phyloP scores from a whole-genome alignment of 805 yeast species.

The Myxozyma geophila region DNA sequence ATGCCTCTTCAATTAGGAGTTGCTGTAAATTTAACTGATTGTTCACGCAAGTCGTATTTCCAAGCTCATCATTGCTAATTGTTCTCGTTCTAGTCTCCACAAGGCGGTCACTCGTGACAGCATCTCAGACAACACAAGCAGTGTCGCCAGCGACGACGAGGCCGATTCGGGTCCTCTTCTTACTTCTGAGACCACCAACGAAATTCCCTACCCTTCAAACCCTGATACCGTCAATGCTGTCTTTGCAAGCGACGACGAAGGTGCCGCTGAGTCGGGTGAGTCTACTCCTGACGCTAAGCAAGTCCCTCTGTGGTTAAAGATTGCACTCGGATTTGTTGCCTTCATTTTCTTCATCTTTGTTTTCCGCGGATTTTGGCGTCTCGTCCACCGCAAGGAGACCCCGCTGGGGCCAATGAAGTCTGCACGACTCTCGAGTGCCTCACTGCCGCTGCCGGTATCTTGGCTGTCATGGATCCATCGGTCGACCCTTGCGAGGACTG shows the following conservation, averaged over 20 bases:
- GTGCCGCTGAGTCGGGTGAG: constrained; percentile 25
- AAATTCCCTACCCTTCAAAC: constrained; percentile 28
- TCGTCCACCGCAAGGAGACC: constrained; percentile 16
- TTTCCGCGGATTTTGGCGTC: constrained; percentile 28
- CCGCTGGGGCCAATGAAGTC: constrained; percentile 8
- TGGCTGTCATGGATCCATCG: constrained; percentile 30
- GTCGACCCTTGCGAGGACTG: constrained; percentile 35
- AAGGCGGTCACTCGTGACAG: constrained; percentile 19
- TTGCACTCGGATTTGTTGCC: constrained; percentile 7
- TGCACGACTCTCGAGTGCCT: constrained; percentile 35
- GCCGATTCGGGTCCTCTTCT: constrained; percentile 33
- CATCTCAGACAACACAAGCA: constrained; percentile 28
- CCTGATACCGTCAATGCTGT: constrained; percentile 30
- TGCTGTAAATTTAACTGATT: neutral
- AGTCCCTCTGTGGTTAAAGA: constrained; percentile 23
- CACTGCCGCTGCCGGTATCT: constrained; percentile 30
- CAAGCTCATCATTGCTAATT: neutral
- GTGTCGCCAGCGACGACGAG: constrained; percentile 34
- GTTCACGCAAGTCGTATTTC: neutral
- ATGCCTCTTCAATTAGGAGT: neutral
- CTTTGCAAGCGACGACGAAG: constrained; percentile 31
- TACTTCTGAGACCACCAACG: constrained; percentile 27
- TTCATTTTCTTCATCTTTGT: constrained; percentile 25
- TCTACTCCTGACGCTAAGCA: constrained; percentile 3
- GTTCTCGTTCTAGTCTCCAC: neutral